Percentiles rank a stretch among this genome's conserved stretches.
phyloP scores from a whole-genome alignment of 2,329 filamentous ascomycete genomes.

The Helotiales sp. region DNA sequence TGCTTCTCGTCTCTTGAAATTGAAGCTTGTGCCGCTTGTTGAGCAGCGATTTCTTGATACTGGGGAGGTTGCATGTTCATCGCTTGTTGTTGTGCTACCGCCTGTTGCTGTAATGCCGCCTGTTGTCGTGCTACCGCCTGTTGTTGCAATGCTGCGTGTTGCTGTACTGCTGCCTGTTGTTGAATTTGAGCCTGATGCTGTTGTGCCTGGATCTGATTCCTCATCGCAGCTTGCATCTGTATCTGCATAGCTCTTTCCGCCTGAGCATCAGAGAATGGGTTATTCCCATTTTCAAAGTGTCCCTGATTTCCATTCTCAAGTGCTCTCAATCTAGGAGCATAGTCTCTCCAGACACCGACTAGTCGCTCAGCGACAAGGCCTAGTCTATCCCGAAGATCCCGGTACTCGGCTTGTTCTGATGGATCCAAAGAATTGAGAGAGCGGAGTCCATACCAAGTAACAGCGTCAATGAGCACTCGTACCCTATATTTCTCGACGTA shows the following conservation, averaged over 20 bases:
- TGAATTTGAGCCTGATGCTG: neutral
- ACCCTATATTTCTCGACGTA: constrained; percentile 23
- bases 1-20: neutral
- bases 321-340: constrained; percentile 12
- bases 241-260: neutral
- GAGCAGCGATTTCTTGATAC: neutral
- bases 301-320: neutral
- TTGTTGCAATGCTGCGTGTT: too few species aligned
- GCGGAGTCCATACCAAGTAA: constrained; percentile 8
- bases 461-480: constrained; percentile 19
- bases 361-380: constrained; percentile 19
- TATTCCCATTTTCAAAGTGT: neutral
- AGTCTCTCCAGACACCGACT: constrained; percentile 18
- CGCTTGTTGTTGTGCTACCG: neutral
- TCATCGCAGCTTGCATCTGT: neutral
- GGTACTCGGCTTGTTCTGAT: constrained; percentile 10
- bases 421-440: neutral
- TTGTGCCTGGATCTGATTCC: neutral
- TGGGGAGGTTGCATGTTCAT: neutral
- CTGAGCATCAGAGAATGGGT: neutral
- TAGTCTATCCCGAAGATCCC: constrained; percentile 8
- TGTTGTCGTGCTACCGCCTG: too few species aligned
- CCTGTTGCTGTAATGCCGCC: too few species aligned
- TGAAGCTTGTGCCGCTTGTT: neutral
- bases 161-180: too few species aligned